Evolutionary conservation across 2,329 filamentous ascomycete species (phyloP), one percentile per base, ranked within the genome.

Genomic region (Colletotrichum abscissum): DNA sequence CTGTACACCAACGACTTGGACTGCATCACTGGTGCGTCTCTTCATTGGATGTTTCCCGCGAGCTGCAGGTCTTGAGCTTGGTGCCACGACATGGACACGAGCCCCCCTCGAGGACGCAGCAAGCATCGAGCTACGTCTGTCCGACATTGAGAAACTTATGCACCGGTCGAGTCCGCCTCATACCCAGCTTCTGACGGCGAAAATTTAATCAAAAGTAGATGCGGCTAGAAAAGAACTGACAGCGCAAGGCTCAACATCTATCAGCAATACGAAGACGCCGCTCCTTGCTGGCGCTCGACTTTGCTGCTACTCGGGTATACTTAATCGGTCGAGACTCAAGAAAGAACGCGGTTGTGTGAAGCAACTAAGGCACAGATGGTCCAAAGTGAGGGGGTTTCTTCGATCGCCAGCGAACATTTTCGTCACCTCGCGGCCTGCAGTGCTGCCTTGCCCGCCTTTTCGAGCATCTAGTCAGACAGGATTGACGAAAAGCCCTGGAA

Each of bases 31-130:
- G 58, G 22, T 58, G 56, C 63, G 28, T 54, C 11, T 54, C 26
- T 55, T 52, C 11, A 73, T 74, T 73, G 65, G 65, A 19, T 57
- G 52, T 62, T 26, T 63, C 67, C 55, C 42, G 38, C 38, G 46
- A 54, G 68, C 63, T 59, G 46, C 52, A 72, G 49, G 59, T 72
- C 24, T 38, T 67, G 49, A 58, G 52, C 57, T 22, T 28, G 30
- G 63, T 74, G 68, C 68, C 63, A 74, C 72, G 57, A 67, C 68
- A 63, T 68, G 68, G 57, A 74, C 67, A 74, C 72, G 67, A 73
- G 71, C 68, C 57, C 24, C 72, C 62, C 62, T 59, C n/a, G 42
- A 33, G n/a, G 59, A 11, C 72, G 30, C 28, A 66, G 26, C 49
- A 11, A 72, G 55, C 14, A 67, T 5, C 11, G 49, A 57, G 54